Evolutionary conservation across 2,329 filamentous ascomycete species (phyloP).

Genomic region (Aspergillus phoenicis): DNA sequence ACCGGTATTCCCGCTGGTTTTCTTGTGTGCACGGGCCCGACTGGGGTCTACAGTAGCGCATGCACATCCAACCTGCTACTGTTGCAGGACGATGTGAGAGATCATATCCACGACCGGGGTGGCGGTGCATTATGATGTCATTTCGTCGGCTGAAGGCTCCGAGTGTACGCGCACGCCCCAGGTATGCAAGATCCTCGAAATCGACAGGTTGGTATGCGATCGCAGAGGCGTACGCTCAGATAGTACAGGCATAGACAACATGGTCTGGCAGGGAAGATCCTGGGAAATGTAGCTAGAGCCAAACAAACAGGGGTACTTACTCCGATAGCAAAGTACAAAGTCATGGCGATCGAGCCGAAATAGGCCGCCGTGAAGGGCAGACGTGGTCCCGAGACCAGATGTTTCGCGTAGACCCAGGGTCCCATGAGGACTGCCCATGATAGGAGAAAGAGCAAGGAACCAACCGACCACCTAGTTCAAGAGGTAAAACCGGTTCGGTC

Average conservation of each 20-base stretch:
- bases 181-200: constrained; percentile 6
- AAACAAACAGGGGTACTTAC: constrained; percentile 61
- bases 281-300: neutral
- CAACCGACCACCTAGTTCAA: constrained; percentile 81
- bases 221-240: constrained; percentile 4
- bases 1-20: neutral
- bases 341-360: constrained; percentile 88
- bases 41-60: neutral
- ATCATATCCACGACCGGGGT: neutral
- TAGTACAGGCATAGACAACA: constrained; percentile 6
- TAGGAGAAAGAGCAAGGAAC: constrained; percentile 82
- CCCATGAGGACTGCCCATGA: constrained; percentile 97
- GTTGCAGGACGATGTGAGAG: constrained; percentile 1
- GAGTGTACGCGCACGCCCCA: neutral
- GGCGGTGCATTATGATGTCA: constrained; percentile 6
- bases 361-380: constrained; percentile 93
- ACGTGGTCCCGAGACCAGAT: constrained; percentile 80
- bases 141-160: constrained; percentile 2
- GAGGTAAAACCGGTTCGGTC: constrained; percentile 23
- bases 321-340: constrained; percentile 87
- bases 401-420: constrained; percentile 76
- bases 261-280: neutral
- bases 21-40: neutral
- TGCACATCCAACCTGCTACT: constrained; percentile 1
- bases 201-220: constrained; percentile 2